Evolutionary conservation across 345 rosid species (phyloP).

Genomic region (Iberis pinnata): DNA sequence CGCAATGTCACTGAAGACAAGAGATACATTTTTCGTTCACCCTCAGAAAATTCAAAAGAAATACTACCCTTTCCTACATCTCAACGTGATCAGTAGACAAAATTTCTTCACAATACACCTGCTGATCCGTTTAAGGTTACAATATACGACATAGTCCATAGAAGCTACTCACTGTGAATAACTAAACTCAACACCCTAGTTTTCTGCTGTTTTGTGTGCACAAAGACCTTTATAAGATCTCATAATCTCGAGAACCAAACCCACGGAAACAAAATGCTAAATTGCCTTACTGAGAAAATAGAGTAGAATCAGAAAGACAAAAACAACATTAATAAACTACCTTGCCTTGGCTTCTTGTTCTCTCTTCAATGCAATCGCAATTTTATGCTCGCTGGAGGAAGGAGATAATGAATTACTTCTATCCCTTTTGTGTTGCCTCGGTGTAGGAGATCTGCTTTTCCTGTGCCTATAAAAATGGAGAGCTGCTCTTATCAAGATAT

Average conservation of each 20-base stretch:
- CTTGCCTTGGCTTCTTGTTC: constrained; percentile 55
- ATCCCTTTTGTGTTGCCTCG: constrained; percentile 41
- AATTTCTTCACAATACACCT: background rate
- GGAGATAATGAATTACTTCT: constrained; percentile 45
- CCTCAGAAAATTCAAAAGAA: background rate
- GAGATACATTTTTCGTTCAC: background rate
- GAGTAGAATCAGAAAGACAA: constrained; percentile 4
- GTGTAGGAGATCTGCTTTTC: constrained; percentile 54
- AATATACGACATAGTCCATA: background rate
- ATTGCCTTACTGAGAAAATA: constrained; percentile 1
- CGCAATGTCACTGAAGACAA: background rate
- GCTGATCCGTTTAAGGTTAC: background rate
- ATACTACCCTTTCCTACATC: background rate
- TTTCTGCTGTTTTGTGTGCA: background rate
- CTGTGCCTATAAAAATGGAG: constrained; percentile 39
- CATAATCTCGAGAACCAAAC: background rate
- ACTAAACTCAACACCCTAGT: background rate
- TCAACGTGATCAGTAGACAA: background rate
- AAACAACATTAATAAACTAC: constrained; percentile 22
- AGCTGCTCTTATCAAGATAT: constrained; percentile 37
- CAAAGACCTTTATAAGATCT: background rate
- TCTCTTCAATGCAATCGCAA: constrained; percentile 35
- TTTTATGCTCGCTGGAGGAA: constrained; percentile 33
- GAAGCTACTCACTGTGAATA: background rate
- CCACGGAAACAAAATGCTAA: background rate